phyloP scores from a whole-genome alignment of 208 protist genomes.

The Strigomonas culicis region DNA sequence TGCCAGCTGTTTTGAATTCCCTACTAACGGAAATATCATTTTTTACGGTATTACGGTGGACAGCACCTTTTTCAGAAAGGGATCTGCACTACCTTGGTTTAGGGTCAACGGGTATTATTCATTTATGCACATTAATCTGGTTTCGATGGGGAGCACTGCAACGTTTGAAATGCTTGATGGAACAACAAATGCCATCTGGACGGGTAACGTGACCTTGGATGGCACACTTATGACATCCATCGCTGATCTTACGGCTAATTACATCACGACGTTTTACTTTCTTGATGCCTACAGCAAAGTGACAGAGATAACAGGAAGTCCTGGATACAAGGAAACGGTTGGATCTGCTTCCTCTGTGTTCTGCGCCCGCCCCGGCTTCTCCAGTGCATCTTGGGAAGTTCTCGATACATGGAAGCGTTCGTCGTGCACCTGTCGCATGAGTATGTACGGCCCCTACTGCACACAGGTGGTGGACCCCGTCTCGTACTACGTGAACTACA shows the following conservation, averaged over 20 bases:
- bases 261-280: background rate
- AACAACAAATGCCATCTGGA: background rate
- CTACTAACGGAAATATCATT: background rate
- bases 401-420: background rate
- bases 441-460: background rate
- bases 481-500: background rate
- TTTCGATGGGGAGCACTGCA: background rate
- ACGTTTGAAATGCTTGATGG: background rate
- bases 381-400: background rate
- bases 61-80: background rate
- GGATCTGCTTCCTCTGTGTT: background rate
- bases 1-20: background rate
- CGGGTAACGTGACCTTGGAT: constrained; percentile 2
- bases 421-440: background rate
- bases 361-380: constrained; percentile 1
- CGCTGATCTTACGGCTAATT: background rate
- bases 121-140: background rate
- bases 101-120: background rate
- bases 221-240: background rate
- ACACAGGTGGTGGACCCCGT: background rate
- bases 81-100: too few species aligned
- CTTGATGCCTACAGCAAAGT: background rate
- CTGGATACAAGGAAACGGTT: background rate
- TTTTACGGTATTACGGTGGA: background rate
- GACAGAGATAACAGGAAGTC: background rate